These are phyloP conservation scores for Kwoniella mangroviensis DNA, from an alignment of 768 basidiomycete genomes.

Conservation along the genomic window DNA sequence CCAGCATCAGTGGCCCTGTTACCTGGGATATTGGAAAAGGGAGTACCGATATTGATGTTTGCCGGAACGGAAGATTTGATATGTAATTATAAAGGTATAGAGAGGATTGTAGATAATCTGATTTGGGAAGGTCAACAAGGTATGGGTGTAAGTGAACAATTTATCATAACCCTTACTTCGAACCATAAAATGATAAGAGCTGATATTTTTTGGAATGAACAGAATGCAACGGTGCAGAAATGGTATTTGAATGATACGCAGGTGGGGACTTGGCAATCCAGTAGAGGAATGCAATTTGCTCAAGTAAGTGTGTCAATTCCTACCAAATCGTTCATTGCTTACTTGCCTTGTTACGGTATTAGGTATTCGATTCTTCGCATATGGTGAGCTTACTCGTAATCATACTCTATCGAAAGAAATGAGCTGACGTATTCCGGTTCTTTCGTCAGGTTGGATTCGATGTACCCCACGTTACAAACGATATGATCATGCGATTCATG, in stretches of 20 bases:
- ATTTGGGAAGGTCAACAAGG: slow-evolving; percentile 85
- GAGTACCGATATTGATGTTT: slow-evolving; percentile 84
- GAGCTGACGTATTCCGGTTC: background rate
- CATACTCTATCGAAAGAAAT: slow-evolving; percentile 49
- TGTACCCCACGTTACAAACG: slow-evolving; percentile 82
- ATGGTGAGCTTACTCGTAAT: slow-evolving; percentile 83
- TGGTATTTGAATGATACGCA: slow-evolving; percentile 69
- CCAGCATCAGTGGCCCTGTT: slow-evolving; percentile 76
- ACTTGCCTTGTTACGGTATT: background rate
- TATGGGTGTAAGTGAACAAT: slow-evolving; percentile 68
- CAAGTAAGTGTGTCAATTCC: no score
- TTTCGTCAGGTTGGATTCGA: slow-evolving; percentile 63
- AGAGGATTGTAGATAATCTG: slow-evolving; percentile 79
- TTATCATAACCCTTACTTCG: background rate
- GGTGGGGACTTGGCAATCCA: slow-evolving; percentile 88
- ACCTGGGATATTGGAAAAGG: slow-evolving; percentile 73
- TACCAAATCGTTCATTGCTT: background rate
- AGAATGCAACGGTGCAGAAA: slow-evolving; percentile 55
- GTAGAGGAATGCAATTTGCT: slow-evolving; percentile 88
- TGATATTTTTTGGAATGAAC: background rate
- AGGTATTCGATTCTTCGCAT: slow-evolving; percentile 93
- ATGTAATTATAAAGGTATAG: slow-evolving; percentile 92
- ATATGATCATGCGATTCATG: slow-evolving; percentile 99
- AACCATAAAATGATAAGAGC: background rate
- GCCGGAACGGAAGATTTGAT: slow-evolving; percentile 95